These are phyloP conservation scores for Mucor lusitanicus DNA, from an alignment of 371 early-diverging fungal species.

Conservation along the genomic window DNA sequence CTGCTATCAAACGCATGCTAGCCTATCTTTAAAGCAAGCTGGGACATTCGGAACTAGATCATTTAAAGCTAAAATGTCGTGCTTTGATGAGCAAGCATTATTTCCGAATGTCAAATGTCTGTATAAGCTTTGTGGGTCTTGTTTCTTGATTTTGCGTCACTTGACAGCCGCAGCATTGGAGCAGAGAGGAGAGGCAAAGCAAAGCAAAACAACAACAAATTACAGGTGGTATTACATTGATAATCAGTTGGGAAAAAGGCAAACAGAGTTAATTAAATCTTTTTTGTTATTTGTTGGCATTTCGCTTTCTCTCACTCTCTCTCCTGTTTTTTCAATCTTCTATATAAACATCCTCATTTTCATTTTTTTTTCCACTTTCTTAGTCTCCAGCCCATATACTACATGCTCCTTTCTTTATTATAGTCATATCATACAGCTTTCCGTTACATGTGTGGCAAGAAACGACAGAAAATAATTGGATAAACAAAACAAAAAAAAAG, in stretches of 20 bases:
- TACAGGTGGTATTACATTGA: neutral
- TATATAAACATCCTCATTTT: neutral
- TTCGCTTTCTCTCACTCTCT: neutral
- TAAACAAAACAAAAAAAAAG: neutral
- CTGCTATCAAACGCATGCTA: no score
- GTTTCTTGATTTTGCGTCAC: neutral
- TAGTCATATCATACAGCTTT: neutral
- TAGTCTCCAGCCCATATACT: neutral
- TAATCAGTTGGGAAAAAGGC: neutral
- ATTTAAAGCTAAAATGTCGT: neutral
- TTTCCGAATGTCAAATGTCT: neutral
- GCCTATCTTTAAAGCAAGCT: no score
- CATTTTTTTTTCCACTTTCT: neutral
- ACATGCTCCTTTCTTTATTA: neutral
- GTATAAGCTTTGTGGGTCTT: neutral
- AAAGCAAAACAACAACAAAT: neutral
- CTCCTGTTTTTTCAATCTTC: neutral
- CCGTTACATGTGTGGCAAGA: neutral
- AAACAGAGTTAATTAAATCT: slow-evolving; percentile 1
- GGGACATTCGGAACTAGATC: neutral
- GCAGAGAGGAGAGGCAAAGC: neutral
- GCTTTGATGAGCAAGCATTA: slow-evolving; percentile 1
- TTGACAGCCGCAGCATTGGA: neutral
- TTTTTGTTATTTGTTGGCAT: slow-evolving; percentile 1
- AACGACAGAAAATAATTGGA: neutral